These are phyloP conservation scores for Gnomoniopsis sp. DNA, from an alignment of 2,329 filamentous ascomycete genomes.

Conservation along the genomic window DNA sequence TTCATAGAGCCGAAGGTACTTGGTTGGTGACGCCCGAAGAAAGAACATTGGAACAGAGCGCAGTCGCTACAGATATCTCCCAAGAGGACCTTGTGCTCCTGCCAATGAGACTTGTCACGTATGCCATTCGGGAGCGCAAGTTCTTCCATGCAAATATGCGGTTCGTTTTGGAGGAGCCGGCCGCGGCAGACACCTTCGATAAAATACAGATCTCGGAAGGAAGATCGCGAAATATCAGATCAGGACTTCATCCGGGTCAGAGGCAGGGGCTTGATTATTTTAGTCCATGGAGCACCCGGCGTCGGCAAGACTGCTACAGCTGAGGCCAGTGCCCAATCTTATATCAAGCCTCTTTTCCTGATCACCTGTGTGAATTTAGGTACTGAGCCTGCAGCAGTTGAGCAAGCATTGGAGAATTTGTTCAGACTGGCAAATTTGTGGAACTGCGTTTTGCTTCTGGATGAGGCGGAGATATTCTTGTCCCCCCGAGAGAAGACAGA, in stretches of 20 bases:
- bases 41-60: too few relatives aligned
- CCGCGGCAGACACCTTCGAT: too few relatives aligned
- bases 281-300: constrained; percentile 32
- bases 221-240: too few relatives aligned
- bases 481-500: constrained; percentile 21
- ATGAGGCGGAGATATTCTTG: constrained; percentile 43
- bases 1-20: too few relatives aligned
- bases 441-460: constrained; percentile 38
- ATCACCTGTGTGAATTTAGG: constrained; percentile 30
- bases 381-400: constrained; percentile 23
- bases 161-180: background rate
- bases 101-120: background rate
- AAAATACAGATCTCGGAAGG: background rate
- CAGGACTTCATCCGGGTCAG: constrained; percentile 24
- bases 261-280: constrained; percentile 32
- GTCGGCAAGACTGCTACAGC: constrained; percentile 38
- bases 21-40: too few relatives aligned
- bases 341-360: constrained; percentile 28
- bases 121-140: background rate
- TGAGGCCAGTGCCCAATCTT: constrained; percentile 31
- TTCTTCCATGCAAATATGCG: background rate
- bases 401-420: constrained; percentile 23
- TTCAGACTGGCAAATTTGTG: constrained; percentile 30
- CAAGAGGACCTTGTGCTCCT: background rate
- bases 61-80: background rate